A percentile compares a stretch with the other conserved stretches of the same genome.
Evolutionary conservation across 1,139 yeast species (phyloP).

Genomic region (Pneumocystis murina): DNA sequence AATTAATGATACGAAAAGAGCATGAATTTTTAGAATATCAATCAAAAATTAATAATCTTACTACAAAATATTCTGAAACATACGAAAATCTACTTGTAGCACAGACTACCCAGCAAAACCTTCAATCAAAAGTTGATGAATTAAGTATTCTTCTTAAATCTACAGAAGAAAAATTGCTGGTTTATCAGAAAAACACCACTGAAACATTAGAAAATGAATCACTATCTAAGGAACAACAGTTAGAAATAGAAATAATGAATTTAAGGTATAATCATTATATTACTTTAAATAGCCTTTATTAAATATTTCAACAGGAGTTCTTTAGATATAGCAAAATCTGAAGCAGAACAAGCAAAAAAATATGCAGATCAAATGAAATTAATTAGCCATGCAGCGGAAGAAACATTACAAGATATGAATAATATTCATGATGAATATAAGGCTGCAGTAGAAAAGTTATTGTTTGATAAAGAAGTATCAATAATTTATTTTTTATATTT

Average conservation of each 20-base stretch:
- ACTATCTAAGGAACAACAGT: slow-evolving; percentile 15
- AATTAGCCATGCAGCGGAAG: slow-evolving; percentile 37
- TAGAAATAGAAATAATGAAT: slow-evolving; percentile 23
- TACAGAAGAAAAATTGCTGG: slow-evolving; percentile 25
- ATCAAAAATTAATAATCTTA: slow-evolving; percentile 46
- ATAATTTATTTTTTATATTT: slow-evolving; percentile 15
- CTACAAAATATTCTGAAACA: slow-evolving; percentile 32
- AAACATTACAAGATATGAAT: slow-evolving; percentile 31
- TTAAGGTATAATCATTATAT: slow-evolving; percentile 16
- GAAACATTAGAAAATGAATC: slow-evolving; percentile 18
- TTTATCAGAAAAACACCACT: slow-evolving; percentile 20
- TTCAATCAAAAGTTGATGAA: slow-evolving; percentile 11
- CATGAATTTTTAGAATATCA: slow-evolving; percentile 50
- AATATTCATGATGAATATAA: slow-evolving; percentile 32
- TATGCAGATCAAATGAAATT: slow-evolving; percentile 38
- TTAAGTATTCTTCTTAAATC: slow-evolving; percentile 28
- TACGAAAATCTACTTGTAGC: slow-evolving; percentile 33
- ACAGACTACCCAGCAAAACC: slow-evolving; percentile 25
- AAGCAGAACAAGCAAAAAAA: slow-evolving; percentile 34
- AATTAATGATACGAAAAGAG: slow-evolving; percentile 32
- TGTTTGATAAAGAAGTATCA: slow-evolving; percentile 27
- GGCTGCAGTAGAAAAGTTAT: slow-evolving; percentile 27
- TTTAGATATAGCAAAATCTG: slow-evolving; percentile 31
- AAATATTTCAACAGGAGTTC: slow-evolving; percentile 18
- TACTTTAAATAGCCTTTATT: background rate